Evolutionary conservation across 352 stramenopile species (phyloP).

Genomic region (Phytopythium boreale): DNA sequence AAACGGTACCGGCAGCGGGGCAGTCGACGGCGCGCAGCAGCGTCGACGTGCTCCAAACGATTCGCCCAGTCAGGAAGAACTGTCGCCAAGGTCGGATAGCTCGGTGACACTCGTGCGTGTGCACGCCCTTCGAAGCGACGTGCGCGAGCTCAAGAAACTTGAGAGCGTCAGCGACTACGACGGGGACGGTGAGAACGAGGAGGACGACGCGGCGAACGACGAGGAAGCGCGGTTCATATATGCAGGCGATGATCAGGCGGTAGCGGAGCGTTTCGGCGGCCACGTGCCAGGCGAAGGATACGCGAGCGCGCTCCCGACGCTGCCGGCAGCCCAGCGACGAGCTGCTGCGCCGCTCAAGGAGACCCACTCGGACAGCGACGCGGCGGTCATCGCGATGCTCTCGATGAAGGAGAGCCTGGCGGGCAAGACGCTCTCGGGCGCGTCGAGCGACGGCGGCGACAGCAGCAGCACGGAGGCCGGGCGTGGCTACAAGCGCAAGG

Average conservation of each 20-base stretch:
- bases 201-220: conserved; percentile 38
- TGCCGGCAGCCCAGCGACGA: neutral
- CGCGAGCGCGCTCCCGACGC: neutral
- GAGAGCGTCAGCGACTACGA: conserved; percentile 59
- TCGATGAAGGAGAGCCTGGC: conserved; percentile 68
- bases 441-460: conserved; percentile 41
- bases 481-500: conserved; percentile 62
- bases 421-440: conserved; percentile 15
- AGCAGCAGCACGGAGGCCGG: conserved; percentile 28
- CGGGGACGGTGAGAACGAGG: conserved; percentile 63
- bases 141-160: conserved; percentile 64
- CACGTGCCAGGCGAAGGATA: conserved; percentile 1
- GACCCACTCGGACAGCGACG: conserved; percentile 74
- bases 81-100: conserved; percentile 45
- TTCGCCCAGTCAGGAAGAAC: conserved; percentile 15
- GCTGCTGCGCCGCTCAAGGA: neutral
- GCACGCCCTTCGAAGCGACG: conserved; percentile 70
- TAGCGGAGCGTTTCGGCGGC: conserved; percentile 7
- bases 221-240: conserved; percentile 29
- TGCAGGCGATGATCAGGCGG: conserved; percentile 10
- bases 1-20: conserved; percentile 14
- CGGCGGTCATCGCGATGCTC: conserved; percentile 72
- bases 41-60: neutral
- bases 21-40: conserved; percentile 10
- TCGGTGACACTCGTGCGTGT: conserved; percentile 71